Conservation (phyloP, 352 stramenopile species). For the Pythium sp. region DNA sequence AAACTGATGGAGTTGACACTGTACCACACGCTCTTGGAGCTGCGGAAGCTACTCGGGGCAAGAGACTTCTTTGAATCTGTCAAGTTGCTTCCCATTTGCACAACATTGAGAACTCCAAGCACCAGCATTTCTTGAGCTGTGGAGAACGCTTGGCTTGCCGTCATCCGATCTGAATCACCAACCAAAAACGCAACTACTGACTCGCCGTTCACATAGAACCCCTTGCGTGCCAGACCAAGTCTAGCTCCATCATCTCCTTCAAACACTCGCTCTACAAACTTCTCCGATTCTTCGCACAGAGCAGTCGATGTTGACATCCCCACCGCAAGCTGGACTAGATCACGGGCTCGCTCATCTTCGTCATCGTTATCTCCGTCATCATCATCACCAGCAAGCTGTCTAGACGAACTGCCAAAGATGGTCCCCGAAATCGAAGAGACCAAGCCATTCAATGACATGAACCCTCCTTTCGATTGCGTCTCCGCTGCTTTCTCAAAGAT, state of each 20-base stretch:
- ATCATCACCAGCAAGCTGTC: conserved; percentile 39
- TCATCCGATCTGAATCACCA: conserved; percentile 48
- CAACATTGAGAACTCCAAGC: conserved; percentile 57
- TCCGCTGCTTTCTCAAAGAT: conserved; percentile 82
- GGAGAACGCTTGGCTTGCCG: conserved; percentile 59
- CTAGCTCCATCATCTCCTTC: conserved; percentile 27
- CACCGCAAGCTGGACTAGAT: conserved; percentile 64
- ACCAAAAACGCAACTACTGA: conserved; percentile 77
- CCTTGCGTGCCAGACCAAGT: conserved; percentile 40
- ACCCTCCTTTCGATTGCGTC: conserved; percentile 43
- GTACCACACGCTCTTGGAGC: conserved; percentile 79
- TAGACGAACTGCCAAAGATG: conserved; percentile 64
- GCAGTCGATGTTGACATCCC: conserved; percentile 67
- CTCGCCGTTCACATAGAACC: conserved; percentile 78
- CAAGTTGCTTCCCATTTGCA: conserved; percentile 21
- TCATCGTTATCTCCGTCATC: conserved; percentile 36
- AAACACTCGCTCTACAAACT: conserved; percentile 45
- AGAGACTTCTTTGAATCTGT: conserved; percentile 19
- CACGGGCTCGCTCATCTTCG: conserved; percentile 46
- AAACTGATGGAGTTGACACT: conserved; percentile 75
- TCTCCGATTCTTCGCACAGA: conserved; percentile 61
- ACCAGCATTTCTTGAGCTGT: conserved; percentile 78
- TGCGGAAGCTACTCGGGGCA: conserved; percentile 53
- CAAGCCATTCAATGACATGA: conserved; percentile 79
- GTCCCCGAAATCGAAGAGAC: conserved; percentile 79